Evolutionary conservation across 768 basidiomycete genomes (phyloP), one percentile per base, ranked within the genome.

Genomic region (Dictyophora rubrovolvata): DNA sequence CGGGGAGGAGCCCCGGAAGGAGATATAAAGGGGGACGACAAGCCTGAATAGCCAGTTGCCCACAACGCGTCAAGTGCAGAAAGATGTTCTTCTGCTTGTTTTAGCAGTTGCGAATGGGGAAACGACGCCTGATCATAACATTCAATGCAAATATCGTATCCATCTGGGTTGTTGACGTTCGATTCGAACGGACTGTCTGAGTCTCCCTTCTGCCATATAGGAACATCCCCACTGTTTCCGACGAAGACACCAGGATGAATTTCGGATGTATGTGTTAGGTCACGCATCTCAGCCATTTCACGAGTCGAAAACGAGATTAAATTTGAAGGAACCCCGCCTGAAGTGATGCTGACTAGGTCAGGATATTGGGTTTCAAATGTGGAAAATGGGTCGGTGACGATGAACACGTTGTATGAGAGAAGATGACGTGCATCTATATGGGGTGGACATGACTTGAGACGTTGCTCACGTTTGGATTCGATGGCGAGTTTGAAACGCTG

Each of bases 201-300:
- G 56, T 62, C 62, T 20, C 59, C 49, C 42, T 42, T 47, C 21
- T 61, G 56, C 46, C 48, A 60, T 53, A 66, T 54, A 12, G 73
- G 71, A 7, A 71, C 69, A 60, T 75, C 71, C 21, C 65, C 68
- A 14, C 70, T 69, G 60, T 74, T 73, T 33, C 71, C 73, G 50
- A 72, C 64, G 69, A 67, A 52, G n/a, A 48, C 48, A 49, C 34
- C 36, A 46, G 77, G 77, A 63, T 86, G 74, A 55, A 94, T 91
- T 72, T 90, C 88, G 20, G 81, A 85, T 7, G 90, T 88, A 60
- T 82, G 79, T 0, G 93, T 95, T 56, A 94, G 73, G 66, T 89
- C 87, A 12, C 87, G 76, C 89, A 93, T 94, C 74, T 94, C 93
- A 61, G 90, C 88, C 70, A 82, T 82, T 73, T 95, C 92, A 35